Evolutionary conservation across 1,139 yeast genomes (phyloP).

Genomic region (Magnusiomyces ingens): DNA sequence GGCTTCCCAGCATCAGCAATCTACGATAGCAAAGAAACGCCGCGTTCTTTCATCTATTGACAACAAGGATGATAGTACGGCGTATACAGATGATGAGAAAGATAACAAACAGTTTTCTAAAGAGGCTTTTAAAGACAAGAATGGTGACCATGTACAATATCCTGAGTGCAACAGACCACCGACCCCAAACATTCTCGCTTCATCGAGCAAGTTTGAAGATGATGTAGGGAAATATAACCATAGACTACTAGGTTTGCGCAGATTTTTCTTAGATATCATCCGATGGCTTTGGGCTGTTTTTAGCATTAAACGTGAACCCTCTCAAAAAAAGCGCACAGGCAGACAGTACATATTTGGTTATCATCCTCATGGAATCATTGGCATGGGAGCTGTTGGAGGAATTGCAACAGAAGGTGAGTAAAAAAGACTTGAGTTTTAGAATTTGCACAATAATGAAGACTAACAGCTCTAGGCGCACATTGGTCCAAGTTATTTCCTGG

Average conservation of each 20-base stretch:
- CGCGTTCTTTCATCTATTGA: neutral
- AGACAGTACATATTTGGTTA: conserved; percentile 77
- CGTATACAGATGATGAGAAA: neutral
- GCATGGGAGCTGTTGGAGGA: conserved; percentile 86
- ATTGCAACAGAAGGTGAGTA: conserved; percentile 61
- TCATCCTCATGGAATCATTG: conserved; percentile 96
- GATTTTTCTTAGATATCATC: neutral
- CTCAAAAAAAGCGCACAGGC: conserved; percentile 23
- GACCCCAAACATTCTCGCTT: neutral
- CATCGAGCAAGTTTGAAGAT: conserved; percentile 1
- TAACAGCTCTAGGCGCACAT: conserved; percentile 37
- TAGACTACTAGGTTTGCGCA: neutral
- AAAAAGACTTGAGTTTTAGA: too few species aligned
- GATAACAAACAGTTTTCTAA: neutral
- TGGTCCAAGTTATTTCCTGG: conserved; percentile 75
- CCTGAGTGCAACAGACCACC: neutral
- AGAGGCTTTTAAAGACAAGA: neutral
- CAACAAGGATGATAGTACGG: neutral
- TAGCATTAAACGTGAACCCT: conserved; percentile 33
- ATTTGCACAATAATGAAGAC: too few species aligned
- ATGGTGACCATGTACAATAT: neutral
- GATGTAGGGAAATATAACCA: conserved; percentile 13
- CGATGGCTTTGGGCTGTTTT: neutral
- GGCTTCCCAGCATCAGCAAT: too few species aligned
- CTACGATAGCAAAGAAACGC: too few species aligned